These are phyloP conservation scores for Trichoderma afroharzianum DNA, from an alignment of 2,329 filamentous ascomycete genomes.

Conservation along the genomic window DNA sequence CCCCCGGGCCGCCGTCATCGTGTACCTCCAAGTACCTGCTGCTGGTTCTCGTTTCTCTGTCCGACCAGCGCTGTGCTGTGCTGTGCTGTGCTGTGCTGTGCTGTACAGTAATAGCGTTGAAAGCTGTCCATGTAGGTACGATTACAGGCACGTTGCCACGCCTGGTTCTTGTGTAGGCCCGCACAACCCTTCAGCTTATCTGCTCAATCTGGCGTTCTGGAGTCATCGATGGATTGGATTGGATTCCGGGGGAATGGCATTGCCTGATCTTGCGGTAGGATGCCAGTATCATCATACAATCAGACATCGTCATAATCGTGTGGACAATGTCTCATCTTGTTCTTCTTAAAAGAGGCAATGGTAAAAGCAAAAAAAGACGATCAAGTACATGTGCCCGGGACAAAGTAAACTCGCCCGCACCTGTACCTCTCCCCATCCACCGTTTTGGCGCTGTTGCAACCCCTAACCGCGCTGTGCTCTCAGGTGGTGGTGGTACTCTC, in stretches of 20 bases:
- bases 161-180: not conserved
- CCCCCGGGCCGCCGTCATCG: constrained; percentile 18
- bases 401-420: not conserved
- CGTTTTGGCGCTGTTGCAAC: not conserved
- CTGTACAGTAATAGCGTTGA: not conserved
- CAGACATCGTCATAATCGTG: not conserved
- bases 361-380: not conserved
- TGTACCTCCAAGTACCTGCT: constrained; percentile 6
- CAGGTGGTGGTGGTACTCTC: not conserved
- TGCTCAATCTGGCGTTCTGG: not conserved
- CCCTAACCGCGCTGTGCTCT: not conserved
- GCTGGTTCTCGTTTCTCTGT: not conserved
- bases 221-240: not conserved
- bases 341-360: not conserved
- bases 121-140: not conserved
- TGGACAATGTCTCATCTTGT: not conserved
- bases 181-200: constrained; percentile 11
- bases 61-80: not conserved
- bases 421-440: not conserved
- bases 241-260: not conserved
- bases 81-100: not conserved
- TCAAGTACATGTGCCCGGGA: not conserved
- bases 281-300: not conserved
- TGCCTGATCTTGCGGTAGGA: not conserved
- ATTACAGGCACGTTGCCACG: not conserved